Percentiles rank a stretch among this genome's conserved stretches.
Evolutionary conservation across 2,329 filamentous ascomycete species (phyloP).

Genomic region (Fusarium staphyleae): DNA sequence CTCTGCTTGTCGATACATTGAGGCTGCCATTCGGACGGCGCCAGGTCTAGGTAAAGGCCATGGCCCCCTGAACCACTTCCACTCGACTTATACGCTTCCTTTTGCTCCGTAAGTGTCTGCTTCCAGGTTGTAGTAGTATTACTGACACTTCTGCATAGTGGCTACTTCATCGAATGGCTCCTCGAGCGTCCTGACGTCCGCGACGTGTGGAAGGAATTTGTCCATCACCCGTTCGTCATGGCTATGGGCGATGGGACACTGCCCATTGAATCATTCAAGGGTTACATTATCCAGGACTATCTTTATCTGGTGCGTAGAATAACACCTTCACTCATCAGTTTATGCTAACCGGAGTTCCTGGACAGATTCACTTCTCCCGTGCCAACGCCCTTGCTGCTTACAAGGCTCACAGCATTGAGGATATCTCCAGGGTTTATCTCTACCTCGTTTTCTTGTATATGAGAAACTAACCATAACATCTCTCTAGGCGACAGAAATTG

Average conservation of each 20-base stretch:
- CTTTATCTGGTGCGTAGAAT: slow-evolving; percentile 73
- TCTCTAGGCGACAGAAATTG: slow-evolving; percentile 60
- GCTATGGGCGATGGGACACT: slow-evolving; percentile 78
- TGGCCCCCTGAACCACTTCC: slow-evolving; percentile 81
- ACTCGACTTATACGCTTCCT: slow-evolving; percentile 71
- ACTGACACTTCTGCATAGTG: slow-evolving; percentile 52
- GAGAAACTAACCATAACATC: not conserved
- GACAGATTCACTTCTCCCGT: slow-evolving; percentile 81
- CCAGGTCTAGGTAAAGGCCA: slow-evolving; percentile 69
- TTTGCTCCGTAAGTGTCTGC: slow-evolving; percentile 64
- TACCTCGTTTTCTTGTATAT: too few species aligned
- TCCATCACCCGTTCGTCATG: slow-evolving; percentile 83
- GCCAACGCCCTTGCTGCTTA: slow-evolving; percentile 87
- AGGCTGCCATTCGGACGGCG: slow-evolving; percentile 73
- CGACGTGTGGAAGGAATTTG: slow-evolving; percentile 75
- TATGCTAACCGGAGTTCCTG: not conserved
- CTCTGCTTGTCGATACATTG: slow-evolving; percentile 73
- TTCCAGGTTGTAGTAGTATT: not conserved
- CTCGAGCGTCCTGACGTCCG: slow-evolving; percentile 78
- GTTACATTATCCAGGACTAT: slow-evolving; percentile 92
- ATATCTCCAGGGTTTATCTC: slow-evolving; percentile 70
- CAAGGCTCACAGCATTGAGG: slow-evolving; percentile 76
- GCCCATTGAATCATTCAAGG: slow-evolving; percentile 79
- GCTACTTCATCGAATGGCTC: slow-evolving; percentile 83
- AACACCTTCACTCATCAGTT: not conserved